Conservation (phyloP, 2,329 filamentous ascomycete species). For the Domatiomyces catenatus region DNA sequence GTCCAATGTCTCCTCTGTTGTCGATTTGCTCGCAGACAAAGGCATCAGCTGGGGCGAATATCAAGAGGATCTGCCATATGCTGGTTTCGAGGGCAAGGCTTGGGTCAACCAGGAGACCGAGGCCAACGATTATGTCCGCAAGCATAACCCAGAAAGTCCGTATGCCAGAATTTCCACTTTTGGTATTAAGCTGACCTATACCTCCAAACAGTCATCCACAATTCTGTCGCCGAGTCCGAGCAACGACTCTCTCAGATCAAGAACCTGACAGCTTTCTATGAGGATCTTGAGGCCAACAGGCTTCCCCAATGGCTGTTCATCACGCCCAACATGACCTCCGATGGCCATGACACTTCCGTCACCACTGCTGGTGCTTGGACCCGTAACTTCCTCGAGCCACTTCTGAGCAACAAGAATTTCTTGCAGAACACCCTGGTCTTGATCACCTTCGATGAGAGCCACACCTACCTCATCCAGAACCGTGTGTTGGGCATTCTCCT, state of each 20-base stretch:
- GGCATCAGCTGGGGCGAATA: conserved; percentile 56
- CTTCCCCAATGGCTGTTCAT: conserved; percentile 54
- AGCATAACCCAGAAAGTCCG: conserved; percentile 46
- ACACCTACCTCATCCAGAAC: conserved; percentile 53
- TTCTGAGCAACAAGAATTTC: conserved; percentile 54
- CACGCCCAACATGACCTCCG: conserved; percentile 42
- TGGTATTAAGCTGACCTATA: conserved; percentile 15
- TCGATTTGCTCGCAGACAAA: conserved; percentile 53
- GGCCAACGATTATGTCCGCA: conserved; percentile 64
- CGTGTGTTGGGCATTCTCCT: conserved; percentile 55
- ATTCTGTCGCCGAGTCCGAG: conserved; percentile 44
- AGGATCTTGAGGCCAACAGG: conserved; percentile 46
- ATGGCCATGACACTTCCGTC: conserved; percentile 60
- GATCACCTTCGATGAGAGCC: conserved; percentile 66
- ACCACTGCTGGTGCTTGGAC: conserved; percentile 55
- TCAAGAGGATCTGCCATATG: conserved; percentile 62
- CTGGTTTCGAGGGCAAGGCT: conserved; percentile 51
- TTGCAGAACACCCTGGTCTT: conserved; percentile 62
- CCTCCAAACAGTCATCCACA: conserved; percentile 41
- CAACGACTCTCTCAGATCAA: conserved; percentile 55
- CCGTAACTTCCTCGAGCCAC: conserved; percentile 51
- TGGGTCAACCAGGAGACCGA: conserved; percentile 51
- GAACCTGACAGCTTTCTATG: conserved; percentile 54
- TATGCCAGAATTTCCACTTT: neutral
- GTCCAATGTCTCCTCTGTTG: conserved; percentile 48